Base-by-base conservation (phyloP, 306 rosid species). In the Trifolium repens region DNA sequence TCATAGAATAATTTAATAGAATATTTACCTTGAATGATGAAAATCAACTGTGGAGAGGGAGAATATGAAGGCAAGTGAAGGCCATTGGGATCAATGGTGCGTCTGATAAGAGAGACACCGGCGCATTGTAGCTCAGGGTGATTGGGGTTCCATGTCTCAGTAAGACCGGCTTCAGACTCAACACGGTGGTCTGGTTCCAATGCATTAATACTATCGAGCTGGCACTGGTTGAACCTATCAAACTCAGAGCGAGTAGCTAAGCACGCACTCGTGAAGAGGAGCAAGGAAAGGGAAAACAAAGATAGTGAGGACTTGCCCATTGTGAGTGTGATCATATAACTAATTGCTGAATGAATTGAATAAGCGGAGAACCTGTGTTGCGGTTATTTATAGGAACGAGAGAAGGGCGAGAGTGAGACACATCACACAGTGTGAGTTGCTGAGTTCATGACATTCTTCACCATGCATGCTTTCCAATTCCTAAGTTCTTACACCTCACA, bases 391-490 rank as follows among this genome's bases (percentile, higher is more conserved):
- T 79, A 79, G 79, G 7, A 24, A 7, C 1, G 58, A 16, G 27
- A 9, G 34, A 3, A 67, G 19, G 1, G 12, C 0, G 27, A 6
- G 10, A 71, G 15, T 34, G 12, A 42, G 88, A 85, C 89, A 85
- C 86, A 78, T 78, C 42, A 43, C 5, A 7, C 30, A 60, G 30
- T 3, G 4, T 64, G 69, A 2, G 34, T 39, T 57, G 10, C n/a
- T 73, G 54, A 75, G 67, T 42, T 49, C 4, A 49, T 30, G 88
- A 81, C 93, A 87, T 27, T 81, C 81, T 83, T 85, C 89, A 62
- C 15, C 71, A 39, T 85, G 89, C 88, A 89, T 87, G 89, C 7
- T 19, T 61, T 30, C 32, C 32, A 7, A 1, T 16, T 17, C 71
- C 17, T 67, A 11, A 8, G 13, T 40, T 46, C 27, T 7, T 77